Percentiles rank a stretch among this genome's conserved stretches.
These are phyloP conservation scores for Naumovozyma baii DNA, from an alignment of 805 yeast species.

Conservation along the genomic window DNA sequence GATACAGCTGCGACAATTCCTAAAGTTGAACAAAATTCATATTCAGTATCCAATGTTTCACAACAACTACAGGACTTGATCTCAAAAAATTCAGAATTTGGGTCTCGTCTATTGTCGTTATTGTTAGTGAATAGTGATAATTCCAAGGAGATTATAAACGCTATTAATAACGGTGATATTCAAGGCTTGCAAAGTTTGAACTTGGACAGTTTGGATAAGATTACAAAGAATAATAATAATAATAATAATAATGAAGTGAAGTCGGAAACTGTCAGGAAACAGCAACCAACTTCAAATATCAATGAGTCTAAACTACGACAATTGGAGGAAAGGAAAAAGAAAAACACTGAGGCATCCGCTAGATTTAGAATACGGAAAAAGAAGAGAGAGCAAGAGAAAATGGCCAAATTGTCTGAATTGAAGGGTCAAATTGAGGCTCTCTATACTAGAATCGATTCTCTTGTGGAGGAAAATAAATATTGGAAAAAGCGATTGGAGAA, in stretches of 20 bases:
- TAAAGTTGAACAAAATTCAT: no score
- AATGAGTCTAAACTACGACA: background rate
- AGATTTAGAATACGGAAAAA: constrained; percentile 59
- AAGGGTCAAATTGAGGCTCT: constrained; percentile 15
- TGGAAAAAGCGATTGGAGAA: constrained; percentile 23
- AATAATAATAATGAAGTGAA: constrained; percentile 1
- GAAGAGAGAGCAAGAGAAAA: constrained; percentile 18
- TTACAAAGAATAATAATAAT: background rate
- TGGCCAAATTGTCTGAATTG: constrained; percentile 13
- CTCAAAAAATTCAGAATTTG: constrained; percentile 23
- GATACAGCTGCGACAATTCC: no score
- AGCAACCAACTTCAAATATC: background rate
- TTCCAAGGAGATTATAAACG: constrained; percentile 23
- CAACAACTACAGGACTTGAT: constrained; percentile 17
- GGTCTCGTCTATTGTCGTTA: constrained; percentile 23
- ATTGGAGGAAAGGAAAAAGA: constrained; percentile 49
- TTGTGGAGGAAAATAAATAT: constrained; percentile 23
- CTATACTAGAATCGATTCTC: constrained; percentile 14
- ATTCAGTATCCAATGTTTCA: no score
- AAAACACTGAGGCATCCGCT: constrained; percentile 92
- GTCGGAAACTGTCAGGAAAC: background rate
- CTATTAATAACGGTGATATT: constrained; percentile 16
- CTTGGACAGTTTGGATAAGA: background rate
- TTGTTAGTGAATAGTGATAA: constrained; percentile 25
- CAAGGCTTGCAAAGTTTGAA: background rate